Evolutionary conservation across 2,329 filamentous ascomycete genomes (phyloP), one percentile per base, ranked within the genome.

Genomic region (Nothophaeocryptopus gaeumannii): DNA sequence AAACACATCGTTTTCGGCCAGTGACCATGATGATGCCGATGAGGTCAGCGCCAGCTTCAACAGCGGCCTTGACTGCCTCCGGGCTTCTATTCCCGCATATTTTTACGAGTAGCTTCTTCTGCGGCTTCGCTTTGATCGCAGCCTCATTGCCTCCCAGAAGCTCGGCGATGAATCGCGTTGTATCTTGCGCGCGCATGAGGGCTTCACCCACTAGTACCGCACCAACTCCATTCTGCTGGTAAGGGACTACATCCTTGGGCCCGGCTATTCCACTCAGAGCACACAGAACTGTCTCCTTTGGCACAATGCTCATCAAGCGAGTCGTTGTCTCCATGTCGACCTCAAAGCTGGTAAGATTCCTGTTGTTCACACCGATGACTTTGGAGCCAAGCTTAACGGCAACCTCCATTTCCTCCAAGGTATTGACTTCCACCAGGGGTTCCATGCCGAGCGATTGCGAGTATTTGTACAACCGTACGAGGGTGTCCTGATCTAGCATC

Each of bases 321-420:
- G 56, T 61, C 15, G 61, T 63, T 14, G 58, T 60, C 53, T 87
- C 84, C 56, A 99, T 81, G 68, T 99, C 95, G 14, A 99, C 93
- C 67, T 97, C 91, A 63, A 99, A 99, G 63, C 86, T 97, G 60
- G 92, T 92, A 10, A 99, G 78, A 65, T 99, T 95, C 47, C 93
- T 85, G 74, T 99, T 99, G 74, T 99, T 99, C 61, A 99, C 93
- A 20, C 93, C 93, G 63, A 99, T 95, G 33, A 89, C 92, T 70
- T 91, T 86, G 15, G 93, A 82, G 9, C 92, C 93, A 15, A 99
- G 78, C 49, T 87, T 81, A 39, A 96, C 83, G 7, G 95, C 93
- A 49, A 84, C 84, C 34, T 85, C 79, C 89, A 96, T 99, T 71
- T 99, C 93, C 42, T 93, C 88, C 0, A 85, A 83, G 36, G 87